Base-by-base conservation (phyloP, 2,329 filamentous ascomycete genomes). In the Fusarium dimerum region DNA sequence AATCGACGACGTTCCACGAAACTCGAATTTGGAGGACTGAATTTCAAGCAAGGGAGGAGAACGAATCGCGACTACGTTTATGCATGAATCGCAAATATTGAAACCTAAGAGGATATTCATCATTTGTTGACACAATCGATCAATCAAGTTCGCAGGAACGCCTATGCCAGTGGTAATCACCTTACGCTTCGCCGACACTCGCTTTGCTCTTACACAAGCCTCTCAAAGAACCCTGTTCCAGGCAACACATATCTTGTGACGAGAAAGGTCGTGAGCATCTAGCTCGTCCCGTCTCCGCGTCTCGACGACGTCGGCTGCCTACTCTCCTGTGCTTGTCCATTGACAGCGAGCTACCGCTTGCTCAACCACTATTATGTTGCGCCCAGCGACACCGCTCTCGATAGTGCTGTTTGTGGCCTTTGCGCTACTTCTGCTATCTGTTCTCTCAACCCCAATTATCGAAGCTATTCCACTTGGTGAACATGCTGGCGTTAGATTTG, bases 371-470 rank as follows among this genome's bases (percentile, higher is more conserved):
- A 85, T 76, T 76, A 90, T 96, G 85, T 79, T 97, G 71, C 90
- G 92, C 68, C 92, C 94, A 57, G 93, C 94, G 56, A 97, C 94
- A 55, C 93, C 94, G 62, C 78, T 99, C 69, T 87, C 92, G 63
- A 78, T 96, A 62, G 77, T 97, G 70, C 87, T 97, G 67, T 83
- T 95, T 57, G 80, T 83, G 66, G 92, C 93, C 60, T 97, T 99
- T 73, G 88, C 80, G 57, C 79, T 97, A 56, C 81, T 97, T 47
- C 78, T 97, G 43, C 79, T 99, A 39, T 90, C 92, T 43, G 90
- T 92, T 39, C 76, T 99, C n/a, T 96, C 93, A 2, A 92, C 91
- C 0, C 94, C 94, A 16, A 85, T 99, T 62, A 88, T 97, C 68
- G 86, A 88, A 67, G 82, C 80, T 26, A 95, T 99, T 43, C 90